A percentile compares a stretch with the other conserved stretches of the same genome.
Conservation (phyloP, 345 rosid genomes). For the Rhizophora mangle region DNA sequence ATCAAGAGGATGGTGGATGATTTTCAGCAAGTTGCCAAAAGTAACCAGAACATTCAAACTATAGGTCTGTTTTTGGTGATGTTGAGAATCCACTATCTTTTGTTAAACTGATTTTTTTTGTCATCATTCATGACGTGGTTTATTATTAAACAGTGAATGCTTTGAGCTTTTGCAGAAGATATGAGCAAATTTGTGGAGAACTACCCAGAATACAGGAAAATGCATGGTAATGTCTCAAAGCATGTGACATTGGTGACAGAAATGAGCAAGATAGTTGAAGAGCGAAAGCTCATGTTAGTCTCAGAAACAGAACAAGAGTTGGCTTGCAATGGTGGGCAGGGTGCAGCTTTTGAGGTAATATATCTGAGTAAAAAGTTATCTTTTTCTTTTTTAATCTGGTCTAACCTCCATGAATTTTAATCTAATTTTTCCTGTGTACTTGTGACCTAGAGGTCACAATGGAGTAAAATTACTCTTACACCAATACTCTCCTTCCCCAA, state of each 20-base stretch:
- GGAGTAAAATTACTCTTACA: too few species aligned
- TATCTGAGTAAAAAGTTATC: background rate
- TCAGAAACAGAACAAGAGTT: constrained; percentile 94
- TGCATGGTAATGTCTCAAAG: constrained; percentile 98
- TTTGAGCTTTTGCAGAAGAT: constrained; percentile 67
- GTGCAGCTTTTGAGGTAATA: constrained; percentile 92
- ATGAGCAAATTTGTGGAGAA: constrained; percentile 98
- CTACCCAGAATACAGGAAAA: constrained; percentile 91
- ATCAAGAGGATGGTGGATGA: constrained; percentile 97
- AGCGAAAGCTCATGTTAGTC: constrained; percentile 85
- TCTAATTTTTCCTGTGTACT: background rate
- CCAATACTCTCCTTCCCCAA: too few species aligned
- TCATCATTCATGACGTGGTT: background rate
- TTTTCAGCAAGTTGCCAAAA: constrained; percentile 93
- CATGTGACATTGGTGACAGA: constrained; percentile 96
- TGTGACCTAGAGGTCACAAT: too few species aligned
- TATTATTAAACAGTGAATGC: constrained; percentile 14
- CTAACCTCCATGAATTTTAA: background rate
- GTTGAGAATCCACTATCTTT: background rate
- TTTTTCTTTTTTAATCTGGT: background rate
- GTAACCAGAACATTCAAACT: constrained; percentile 94
- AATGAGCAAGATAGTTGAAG: constrained; percentile 94
- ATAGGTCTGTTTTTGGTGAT: constrained; percentile 55
- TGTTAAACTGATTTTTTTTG: background rate
- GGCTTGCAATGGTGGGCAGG: constrained; percentile 99